Conservation (phyloP, 1,284 basidiomycete species). For the Sporisorium scitamineum region DNA sequence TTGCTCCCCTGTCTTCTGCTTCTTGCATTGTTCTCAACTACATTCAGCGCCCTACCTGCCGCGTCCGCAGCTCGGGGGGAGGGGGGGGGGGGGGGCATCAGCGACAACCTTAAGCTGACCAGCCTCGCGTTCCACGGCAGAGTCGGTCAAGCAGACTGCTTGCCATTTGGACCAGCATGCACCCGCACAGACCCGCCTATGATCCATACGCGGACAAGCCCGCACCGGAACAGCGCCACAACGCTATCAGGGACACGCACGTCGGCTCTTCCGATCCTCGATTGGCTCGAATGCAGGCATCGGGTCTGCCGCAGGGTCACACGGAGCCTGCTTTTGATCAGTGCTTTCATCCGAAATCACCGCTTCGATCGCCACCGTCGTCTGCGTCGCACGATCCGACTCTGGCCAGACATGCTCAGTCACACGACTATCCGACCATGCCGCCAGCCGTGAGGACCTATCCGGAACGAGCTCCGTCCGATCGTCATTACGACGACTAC, state of each 20-base stretch:
- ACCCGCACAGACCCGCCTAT: slow-evolving; percentile 16
- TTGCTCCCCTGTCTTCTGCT: no score
- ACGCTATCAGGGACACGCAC: slow-evolving; percentile 13
- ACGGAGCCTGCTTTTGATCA: slow-evolving; percentile 12
- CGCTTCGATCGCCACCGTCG: neutral
- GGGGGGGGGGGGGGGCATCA: neutral
- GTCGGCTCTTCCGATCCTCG: slow-evolving; percentile 14
- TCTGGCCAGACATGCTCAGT: neutral
- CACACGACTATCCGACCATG: slow-evolving; percentile 7
- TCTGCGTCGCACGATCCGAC: slow-evolving; percentile 4
- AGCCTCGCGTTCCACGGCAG: neutral
- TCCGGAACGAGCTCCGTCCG: neutral
- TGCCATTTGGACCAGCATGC: slow-evolving; percentile 16
- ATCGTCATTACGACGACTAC: slow-evolving; percentile 14
- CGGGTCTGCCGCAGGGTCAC: slow-evolving; percentile 27
- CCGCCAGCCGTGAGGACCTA: neutral
- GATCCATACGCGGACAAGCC: slow-evolving; percentile 12
- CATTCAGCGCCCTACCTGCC: neutral
- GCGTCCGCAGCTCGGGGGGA: no score
- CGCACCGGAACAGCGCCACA: slow-evolving; percentile 11
- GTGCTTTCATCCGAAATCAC: slow-evolving; percentile 1
- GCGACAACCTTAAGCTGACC: neutral
- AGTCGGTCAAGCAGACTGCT: neutral
- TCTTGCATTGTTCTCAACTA: neutral
- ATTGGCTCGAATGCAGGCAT: slow-evolving; percentile 16